Percentiles rank a stretch among this genome's conserved stretches.
Conservation (phyloP, 768 basidiomycete species). For the Collybiopsis luxurians region DNA sequence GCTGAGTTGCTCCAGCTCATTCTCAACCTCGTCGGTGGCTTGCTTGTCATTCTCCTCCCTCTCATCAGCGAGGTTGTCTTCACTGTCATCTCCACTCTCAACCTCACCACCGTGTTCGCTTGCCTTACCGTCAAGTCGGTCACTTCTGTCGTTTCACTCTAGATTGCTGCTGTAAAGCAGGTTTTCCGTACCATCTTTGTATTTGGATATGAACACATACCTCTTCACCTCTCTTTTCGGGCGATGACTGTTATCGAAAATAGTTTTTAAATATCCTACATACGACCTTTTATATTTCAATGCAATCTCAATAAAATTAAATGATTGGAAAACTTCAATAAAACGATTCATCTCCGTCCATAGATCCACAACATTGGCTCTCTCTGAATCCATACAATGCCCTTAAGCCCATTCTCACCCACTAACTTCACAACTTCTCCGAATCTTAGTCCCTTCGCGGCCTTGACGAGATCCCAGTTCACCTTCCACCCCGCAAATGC, state of each 20-base stretch:
- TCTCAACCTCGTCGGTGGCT: conserved; percentile 6
- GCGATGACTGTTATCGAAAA: too few species aligned
- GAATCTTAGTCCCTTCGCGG: not conserved
- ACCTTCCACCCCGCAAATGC: conserved; percentile 41
- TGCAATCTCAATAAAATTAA: too few species aligned
- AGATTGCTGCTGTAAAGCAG: too few species aligned
- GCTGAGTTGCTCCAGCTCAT: conserved; percentile 9
- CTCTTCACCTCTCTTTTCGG: too few species aligned
- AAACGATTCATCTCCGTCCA: not conserved
- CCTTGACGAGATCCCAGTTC: conserved; percentile 19
- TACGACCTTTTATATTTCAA: too few species aligned
- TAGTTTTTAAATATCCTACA: too few species aligned
- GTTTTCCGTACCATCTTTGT: too few species aligned
- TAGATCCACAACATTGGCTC: conserved; percentile 5
- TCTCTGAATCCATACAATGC: not conserved
- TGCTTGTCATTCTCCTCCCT: conserved; percentile 8
- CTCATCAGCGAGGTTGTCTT: conserved; percentile 6
- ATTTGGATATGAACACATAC: too few species aligned
- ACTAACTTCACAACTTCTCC: not conserved
- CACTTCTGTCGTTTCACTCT: too few species aligned
- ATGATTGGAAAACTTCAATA: too few species aligned
- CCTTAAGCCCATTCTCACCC: not conserved
- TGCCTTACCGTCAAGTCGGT: too few species aligned
- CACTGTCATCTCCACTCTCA: not conserved
- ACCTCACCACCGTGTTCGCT: not conserved